Base-by-base conservation (phyloP, 2,329 filamentous ascomycete genomes). In the Lasiodiplodia gonubiensis region DNA sequence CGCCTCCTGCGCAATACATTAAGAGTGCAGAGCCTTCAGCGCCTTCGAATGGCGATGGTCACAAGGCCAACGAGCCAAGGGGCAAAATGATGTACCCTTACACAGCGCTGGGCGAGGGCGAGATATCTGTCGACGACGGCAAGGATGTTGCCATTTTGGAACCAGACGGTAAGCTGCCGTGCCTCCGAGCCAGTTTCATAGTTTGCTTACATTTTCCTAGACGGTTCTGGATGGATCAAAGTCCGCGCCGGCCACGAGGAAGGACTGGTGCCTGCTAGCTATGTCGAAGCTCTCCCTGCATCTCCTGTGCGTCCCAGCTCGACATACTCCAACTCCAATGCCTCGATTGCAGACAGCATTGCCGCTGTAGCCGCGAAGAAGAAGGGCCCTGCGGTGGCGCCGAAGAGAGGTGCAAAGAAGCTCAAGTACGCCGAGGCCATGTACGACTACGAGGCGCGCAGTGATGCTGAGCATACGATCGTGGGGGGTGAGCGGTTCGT, bases 1-100 rank as follows among this genome's bases (percentile, higher is more conserved):
- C 95, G 14, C 95, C 95, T 4, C 95, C 95, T 5, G 76, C 89
- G 7, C 86, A 92, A 37, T 98, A 97, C 75, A 85, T 95, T 69
- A 90, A 88, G 70, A 5, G 55, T 16, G 4, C 48, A 3, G 65
- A 61, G 16, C 3, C 21, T 30, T 86, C 91, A 69, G 86, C 90
- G 5, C 73, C 75, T 8, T 23, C 52, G 10, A 85, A 86, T 68
- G 84, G 82, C 18, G 67, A 66, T 54, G 42, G 51, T 33, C 52
- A 55, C 11, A 75, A 73, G 69, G 66, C 77, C 23, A 69, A 84
- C 67, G 87, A 91, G 74, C 89, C 89, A 70, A 90, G 85, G 76
- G 94, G 92, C 57, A 96, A 90, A 79, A 97, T 98, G 94, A 73
- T 97, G 0, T 99, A 97, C 76, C 73, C 87, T 0, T 99, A 97